Evolutionary conservation across 2,329 filamentous ascomycete species (phyloP).

Genomic region (Sporothrix sp.): DNA sequence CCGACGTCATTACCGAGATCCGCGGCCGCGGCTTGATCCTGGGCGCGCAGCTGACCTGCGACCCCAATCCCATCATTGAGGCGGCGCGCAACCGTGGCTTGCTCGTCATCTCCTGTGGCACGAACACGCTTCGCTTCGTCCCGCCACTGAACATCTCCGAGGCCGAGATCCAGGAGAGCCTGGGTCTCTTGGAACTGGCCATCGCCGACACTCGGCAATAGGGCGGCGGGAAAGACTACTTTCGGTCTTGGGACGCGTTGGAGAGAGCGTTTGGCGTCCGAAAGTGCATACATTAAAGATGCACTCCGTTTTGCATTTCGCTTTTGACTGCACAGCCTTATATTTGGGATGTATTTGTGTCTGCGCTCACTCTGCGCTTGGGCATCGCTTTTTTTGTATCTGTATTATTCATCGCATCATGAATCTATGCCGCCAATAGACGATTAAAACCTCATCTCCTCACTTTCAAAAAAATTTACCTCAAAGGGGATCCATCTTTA

Average conservation of each 20-base stretch:
- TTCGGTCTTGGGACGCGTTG: no score
- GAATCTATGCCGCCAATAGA: background rate
- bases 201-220: slow-evolving; percentile 34
- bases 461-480: no score
- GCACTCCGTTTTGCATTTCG: background rate
- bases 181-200: slow-evolving; percentile 64
- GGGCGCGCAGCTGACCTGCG: slow-evolving; percentile 69
- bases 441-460: background rate
- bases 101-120: slow-evolving; percentile 84
- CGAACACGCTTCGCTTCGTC: slow-evolving; percentile 85
- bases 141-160: slow-evolving; percentile 75
- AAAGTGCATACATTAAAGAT: background rate
- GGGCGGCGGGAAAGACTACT: background rate
- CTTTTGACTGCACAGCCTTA: background rate
- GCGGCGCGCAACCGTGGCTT: slow-evolving; percentile 81
- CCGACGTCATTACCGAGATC: slow-evolving; percentile 65
- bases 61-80: slow-evolving; percentile 65
- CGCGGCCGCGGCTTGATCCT: slow-evolving; percentile 78
- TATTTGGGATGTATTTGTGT: no score
- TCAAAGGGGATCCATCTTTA: background rate
- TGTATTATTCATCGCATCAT: background rate
- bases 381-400: background rate
- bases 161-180: slow-evolving; percentile 67
- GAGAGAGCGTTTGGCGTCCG: background rate
- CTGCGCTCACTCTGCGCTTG: background rate